These are phyloP conservation scores for Rutstroemia sp. DNA, from an alignment of 2,329 filamentous ascomycete species.

Conservation along the genomic window DNA sequence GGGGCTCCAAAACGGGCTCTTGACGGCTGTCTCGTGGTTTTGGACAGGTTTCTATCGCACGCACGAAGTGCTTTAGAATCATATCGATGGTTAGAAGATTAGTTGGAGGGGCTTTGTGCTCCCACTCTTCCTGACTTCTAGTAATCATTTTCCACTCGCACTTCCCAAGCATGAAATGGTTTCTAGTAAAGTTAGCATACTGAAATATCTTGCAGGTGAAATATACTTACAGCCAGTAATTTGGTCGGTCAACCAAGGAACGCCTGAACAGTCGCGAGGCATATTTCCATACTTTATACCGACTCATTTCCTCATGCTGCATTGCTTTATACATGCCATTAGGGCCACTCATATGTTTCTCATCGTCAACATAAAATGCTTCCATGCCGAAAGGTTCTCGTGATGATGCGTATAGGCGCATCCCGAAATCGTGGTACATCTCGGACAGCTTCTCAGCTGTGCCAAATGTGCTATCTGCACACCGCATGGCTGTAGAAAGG, in stretches of 20 bases:
- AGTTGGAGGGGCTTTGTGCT: slow-evolving; percentile 30
- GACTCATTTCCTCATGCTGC: slow-evolving; percentile 49
- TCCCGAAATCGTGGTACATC: slow-evolving; percentile 61
- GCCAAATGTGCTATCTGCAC: slow-evolving; percentile 45
- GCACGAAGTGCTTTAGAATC: slow-evolving; percentile 49
- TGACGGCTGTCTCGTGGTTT: slow-evolving; percentile 50
- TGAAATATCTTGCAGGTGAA: not conserved
- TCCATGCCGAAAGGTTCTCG: slow-evolving; percentile 61
- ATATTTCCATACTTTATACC: slow-evolving; percentile 58
- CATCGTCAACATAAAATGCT: slow-evolving; percentile 54
- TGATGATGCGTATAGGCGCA: slow-evolving; percentile 60
- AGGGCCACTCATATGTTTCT: slow-evolving; percentile 50
- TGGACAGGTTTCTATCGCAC: slow-evolving; percentile 54
- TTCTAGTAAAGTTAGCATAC: slow-evolving; percentile 34
- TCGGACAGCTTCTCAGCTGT: slow-evolving; percentile 52
- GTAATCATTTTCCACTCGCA: slow-evolving; percentile 65
- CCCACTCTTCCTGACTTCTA: slow-evolving; percentile 35
- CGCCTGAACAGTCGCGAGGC: slow-evolving; percentile 52
- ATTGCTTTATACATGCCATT: slow-evolving; percentile 49
- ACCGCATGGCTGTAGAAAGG: slow-evolving; percentile 50
- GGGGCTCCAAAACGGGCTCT: slow-evolving; percentile 64
- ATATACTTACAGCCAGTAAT: slow-evolving; percentile 52
- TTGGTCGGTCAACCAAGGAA: slow-evolving; percentile 49
- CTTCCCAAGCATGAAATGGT: slow-evolving; percentile 63
- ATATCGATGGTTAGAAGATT: slow-evolving; percentile 30